Conservation (phyloP, 257 asterid genomes). For the Solanum neorickii region DNA sequence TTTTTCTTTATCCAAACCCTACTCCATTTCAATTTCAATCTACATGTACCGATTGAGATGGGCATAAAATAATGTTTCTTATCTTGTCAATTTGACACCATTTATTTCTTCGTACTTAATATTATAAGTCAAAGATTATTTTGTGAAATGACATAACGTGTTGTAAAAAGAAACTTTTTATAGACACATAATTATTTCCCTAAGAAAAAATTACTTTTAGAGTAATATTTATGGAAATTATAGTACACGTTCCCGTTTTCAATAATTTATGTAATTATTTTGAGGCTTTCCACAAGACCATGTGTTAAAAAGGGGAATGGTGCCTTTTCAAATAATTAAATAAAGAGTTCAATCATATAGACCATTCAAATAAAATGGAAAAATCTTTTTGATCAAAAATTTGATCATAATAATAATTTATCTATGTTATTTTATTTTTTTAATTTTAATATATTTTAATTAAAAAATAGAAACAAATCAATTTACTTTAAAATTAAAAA, state of each 20-base stretch:
- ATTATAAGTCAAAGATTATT: not conserved
- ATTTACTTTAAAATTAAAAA: no score
- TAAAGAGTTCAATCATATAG: not conserved
- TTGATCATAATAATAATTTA: no score
- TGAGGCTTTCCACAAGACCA: constrained; percentile 9
- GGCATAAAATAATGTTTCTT: not conserved
- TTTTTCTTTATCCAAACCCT: constrained; percentile 1
- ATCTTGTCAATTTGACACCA: not conserved
- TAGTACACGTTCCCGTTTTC: not conserved
- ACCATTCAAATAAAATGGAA: not conserved
- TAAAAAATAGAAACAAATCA: no score
- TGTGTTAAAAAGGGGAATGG: not conserved
- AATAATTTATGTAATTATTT: not conserved
- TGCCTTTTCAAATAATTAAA: not conserved
- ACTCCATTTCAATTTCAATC: not conserved
- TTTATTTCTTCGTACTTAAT: not conserved
- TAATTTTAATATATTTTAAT: no score
- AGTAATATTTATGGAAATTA: not conserved
- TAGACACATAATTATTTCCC: not conserved
- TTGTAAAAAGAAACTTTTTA: not conserved
- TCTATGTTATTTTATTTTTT: no score
- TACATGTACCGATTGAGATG: constrained; percentile 3
- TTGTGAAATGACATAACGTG: not conserved
- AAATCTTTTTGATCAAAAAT: no score
- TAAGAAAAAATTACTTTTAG: not conserved